Base-by-base conservation (phyloP, 495 filamentous ascomycete species). In the Aspergillus wentii region DNA sequence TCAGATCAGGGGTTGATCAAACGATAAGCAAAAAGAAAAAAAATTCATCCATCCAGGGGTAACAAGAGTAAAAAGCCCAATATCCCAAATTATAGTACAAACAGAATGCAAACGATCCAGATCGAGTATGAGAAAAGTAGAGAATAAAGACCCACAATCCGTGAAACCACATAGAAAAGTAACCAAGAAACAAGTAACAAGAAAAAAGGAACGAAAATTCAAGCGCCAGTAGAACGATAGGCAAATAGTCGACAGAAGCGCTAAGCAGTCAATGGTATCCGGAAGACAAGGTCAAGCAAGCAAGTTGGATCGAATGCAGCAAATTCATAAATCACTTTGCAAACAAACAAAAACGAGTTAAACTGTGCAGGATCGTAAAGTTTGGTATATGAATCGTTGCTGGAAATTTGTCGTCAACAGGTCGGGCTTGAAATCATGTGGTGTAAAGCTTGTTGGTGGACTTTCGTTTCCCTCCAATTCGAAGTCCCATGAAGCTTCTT, bases 401-500 rank as follows among this genome's bases (percentile, higher is more conserved):
- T n/a, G 5, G 26, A 29, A n/a, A 13, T 29, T 6, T 13, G 11
- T 29, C 4, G 10, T 29, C 26, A n/a, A 3, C 4, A 29, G 26
- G 26, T n/a, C 14, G 5, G 10, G 22, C 5, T 10, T 10, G 22
- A 4, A 29, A 29, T 29, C 26, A 29, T n/a, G 14, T 3, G 14
- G 4, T 29, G 26, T 29, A 13, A 5, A 21, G 25, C 40, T 35
- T 54, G 44, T 15, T 44, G 20, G 36, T 40, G 15, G 52, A 55
- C 38, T 48, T 48, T 26, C 52, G 40, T 38, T 47, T 59, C 32
- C 53, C 54, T 20, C 61, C 55, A 14, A 68, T 35, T 45, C 57
- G 57, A 35, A 68, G 51, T 0, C 59, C 64, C 53, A 68, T 58
- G 17, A 68, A 66, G 16, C 51, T 57, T 17, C 59, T 55, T 8